Evolutionary conservation across 75 land plant genomes (phyloP), one percentile per base, ranked within the genome.

Genomic region (Cryptomeria japonica): DNA sequence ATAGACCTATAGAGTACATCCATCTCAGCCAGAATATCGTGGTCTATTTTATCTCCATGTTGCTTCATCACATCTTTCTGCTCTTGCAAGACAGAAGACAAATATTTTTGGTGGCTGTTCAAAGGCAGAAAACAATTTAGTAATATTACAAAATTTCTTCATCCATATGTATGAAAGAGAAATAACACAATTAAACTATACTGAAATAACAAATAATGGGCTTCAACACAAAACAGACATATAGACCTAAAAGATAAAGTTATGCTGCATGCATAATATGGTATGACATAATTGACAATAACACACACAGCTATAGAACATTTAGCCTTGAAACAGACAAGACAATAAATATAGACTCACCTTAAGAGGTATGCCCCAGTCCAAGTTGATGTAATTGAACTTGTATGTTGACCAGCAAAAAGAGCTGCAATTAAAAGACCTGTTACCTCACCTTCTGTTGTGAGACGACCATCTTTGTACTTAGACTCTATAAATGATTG

Each of bases 351-450:
- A 51, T 41, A 51, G 39, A 32, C 92, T 89, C 73, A 92, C 93
- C 64, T 91, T 86, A 96, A 87, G 55, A 98, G 92, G 85, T 98
- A 97, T 14, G 99, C 99, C 22, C 98, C 98, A 18, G 98, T 97
- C 99, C 99, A 98, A 10, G 95, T 95, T 56, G 99, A 98, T 15
- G 99, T 98, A 86, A 98, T 98, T 86, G 99, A 98, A 77, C 98
- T 98, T 47, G 99, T 98, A 89, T 98, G 99, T 90, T 98, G 99
- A 1, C 99, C 99, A 86, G 97, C 98, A 88, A 98, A 98, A 34
- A 98, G 93, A 72, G 99, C 96, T 56, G 99, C 98, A 80, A 98
- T 98, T 53, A 98, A 91, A 83, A 98, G 92, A 18, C 99, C 99
- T 19, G 98, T 98, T 25, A 96, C 89, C 88, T 98, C 99, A 80